Evolutionary conservation across 202 grass and related monocot species (phyloP), one percentile per base, ranked within the genome.

Genomic region (Saccharum hybrid): DNA sequence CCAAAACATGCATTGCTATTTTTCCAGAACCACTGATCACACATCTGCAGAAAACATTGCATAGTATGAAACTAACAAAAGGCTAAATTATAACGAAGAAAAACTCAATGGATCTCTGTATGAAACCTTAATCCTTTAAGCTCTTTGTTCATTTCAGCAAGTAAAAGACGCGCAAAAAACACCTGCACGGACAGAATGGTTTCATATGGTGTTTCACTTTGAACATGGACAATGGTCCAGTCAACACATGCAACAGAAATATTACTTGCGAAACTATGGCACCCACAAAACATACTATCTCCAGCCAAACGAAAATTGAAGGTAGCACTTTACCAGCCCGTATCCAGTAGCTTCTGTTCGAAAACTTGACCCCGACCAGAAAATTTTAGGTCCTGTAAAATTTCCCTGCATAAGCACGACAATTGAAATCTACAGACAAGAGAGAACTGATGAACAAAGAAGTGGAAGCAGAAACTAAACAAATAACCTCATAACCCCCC

Each of bases 131-230:
- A 56, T 89, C 97, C 97, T 90, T 99, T 99, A 75, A 99, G 93
- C 86, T 99, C 97, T 80, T 99, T 99, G 84, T 99, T 99, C 93
- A 94, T 99, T 61, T 99, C 97, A 79, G 93, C 97, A 88, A 99
- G 97, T 83, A 99, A 86, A 88, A 99, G 82, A 40, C 97, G 97
- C 21, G 91, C 90, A 86, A 94, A 99, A 86, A 99, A 99, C 68
- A 99, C 97, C 97, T 99, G 86, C 45, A 85, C 9, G 61, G 22
- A 76, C 42, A 74, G 3, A 62, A 81, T 22, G 12, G n/a, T 1
- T 66, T 38, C 48, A 71, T 71, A 66, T 66, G 49, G 8, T 78
- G 15, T 39, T 46, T 71, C 23, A 42, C 43, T 34, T 60, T 59
- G 59, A 82, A 77, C 37, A 68, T 6, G 30, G 72, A 33, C 11